These are phyloP conservation scores for Cystofilobasidium bisporidii DNA, from an alignment of 768 basidiomycete species.

Conservation along the genomic window DNA sequence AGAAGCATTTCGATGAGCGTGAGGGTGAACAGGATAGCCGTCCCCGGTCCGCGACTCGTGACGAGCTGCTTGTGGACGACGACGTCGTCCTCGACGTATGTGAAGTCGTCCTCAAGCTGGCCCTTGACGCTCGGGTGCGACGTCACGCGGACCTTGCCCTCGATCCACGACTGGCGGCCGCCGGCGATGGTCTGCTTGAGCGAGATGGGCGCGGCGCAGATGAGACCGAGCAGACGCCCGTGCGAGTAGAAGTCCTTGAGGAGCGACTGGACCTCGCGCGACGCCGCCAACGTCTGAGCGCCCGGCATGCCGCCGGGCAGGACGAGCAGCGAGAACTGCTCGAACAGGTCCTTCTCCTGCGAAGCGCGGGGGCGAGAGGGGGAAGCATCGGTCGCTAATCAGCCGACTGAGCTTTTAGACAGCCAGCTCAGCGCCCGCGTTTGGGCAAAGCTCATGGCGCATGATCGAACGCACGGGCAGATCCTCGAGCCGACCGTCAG, in stretches of 20 bases:
- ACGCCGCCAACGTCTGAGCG: slow-evolving; percentile 8
- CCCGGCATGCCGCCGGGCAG: slow-evolving; percentile 24
- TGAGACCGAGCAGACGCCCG: not conserved
- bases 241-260: not conserved
- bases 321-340: slow-evolving; percentile 2
- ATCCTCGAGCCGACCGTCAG: slow-evolving; percentile 12
- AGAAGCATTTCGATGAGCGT: slow-evolving; percentile 1
- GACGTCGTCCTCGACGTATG: slow-evolving; percentile 13
- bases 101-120: slow-evolving; percentile 19
- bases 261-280: slow-evolving; percentile 4
- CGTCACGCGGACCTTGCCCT: slow-evolving; percentile 18
- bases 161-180: slow-evolving; percentile 9
- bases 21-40: slow-evolving; percentile 1
- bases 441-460: too few relatives aligned
- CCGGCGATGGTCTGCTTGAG: not conserved
- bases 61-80: slow-evolving; percentile 8
- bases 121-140: slow-evolving; percentile 23
- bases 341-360: not conserved
- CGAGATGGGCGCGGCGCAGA: slow-evolving; percentile 19
- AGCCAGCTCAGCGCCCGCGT: not conserved
- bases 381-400: too few relatives aligned
- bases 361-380: too few relatives aligned
- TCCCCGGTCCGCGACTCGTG: not conserved
- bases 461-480: not conserved
- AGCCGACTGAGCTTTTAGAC: not conserved